These are phyloP conservation scores for Mucor velutinosus DNA, from an alignment of 371 early-diverging fungal species.

Conservation along the genomic window DNA sequence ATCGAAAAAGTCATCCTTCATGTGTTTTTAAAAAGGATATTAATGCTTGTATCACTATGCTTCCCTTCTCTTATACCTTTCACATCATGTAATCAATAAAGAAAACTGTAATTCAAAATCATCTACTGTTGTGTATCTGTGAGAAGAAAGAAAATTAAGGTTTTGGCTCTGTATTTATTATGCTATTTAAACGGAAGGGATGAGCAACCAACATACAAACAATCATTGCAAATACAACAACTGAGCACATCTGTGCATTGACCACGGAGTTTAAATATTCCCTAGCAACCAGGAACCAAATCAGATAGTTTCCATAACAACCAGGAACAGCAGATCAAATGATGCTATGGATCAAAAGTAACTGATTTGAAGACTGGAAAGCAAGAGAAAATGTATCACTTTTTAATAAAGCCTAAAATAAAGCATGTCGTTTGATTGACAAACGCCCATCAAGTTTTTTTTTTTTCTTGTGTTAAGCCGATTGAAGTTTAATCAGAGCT, in stretches of 20 bases:
- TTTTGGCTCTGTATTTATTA: not conserved
- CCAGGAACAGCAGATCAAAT: not conserved
- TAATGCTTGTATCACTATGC: not conserved
- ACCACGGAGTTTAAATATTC: not conserved
- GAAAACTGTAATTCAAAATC: no score
- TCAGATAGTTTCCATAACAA: not conserved
- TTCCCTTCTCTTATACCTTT: no score
- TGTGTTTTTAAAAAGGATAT: constrained; percentile 22
- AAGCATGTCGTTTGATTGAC: constrained; percentile 2
- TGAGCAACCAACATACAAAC: not conserved
- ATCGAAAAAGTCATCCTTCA: constrained; percentile 16
- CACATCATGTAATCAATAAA: no score
- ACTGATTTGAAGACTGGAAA: not conserved
- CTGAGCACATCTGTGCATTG: not conserved
- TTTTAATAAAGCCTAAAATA: not conserved
- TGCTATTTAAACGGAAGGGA: not conserved
- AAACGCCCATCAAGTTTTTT: not conserved
- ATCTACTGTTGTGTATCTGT: no score
- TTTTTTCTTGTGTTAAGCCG: not conserved
- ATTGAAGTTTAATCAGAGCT: not conserved
- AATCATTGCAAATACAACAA: not conserved
- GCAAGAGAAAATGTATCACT: not conserved
- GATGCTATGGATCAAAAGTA: not conserved
- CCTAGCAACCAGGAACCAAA: not conserved
- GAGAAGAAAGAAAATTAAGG: not conserved